A percentile compares a stretch with the other conserved stretches of the same genome.
Evolutionary conservation across 75 land plant genomes (phyloP).

Genomic region (Pinus tabuliformis): DNA sequence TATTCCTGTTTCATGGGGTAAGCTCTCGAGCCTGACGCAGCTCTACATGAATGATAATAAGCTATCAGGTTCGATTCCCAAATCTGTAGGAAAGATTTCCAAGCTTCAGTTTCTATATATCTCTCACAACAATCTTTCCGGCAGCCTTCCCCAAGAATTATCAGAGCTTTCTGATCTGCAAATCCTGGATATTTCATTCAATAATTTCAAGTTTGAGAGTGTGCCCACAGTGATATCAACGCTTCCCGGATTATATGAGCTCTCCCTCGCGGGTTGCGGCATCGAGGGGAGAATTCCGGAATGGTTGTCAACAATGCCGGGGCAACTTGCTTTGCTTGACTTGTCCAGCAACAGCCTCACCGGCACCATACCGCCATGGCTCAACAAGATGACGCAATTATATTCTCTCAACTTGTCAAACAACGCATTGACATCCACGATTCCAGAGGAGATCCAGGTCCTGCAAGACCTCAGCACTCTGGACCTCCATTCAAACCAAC

Average conservation of each 20-base stretch:
- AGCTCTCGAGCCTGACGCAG: constrained; percentile 16
- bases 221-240: constrained; percentile 17
- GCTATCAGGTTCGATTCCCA: constrained; percentile 38
- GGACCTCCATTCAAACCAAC: constrained; percentile 36
- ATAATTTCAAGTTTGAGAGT: constrained; percentile 17
- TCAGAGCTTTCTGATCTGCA: constrained; percentile 33
- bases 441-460: constrained; percentile 16
- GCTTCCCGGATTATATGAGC: constrained; percentile 19
- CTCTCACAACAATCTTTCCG: constrained; percentile 35
- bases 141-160: constrained; percentile 33
- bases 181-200: constrained; percentile 32
- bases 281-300: constrained; percentile 23
- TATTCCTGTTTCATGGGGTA: constrained; percentile 26
- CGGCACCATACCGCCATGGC: constrained; percentile 31
- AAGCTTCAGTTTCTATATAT: constrained; percentile 11
- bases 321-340: constrained; percentile 27
- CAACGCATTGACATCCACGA: constrained; percentile 16
- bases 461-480: constrained; percentile 24
- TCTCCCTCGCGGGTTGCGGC: constrained; percentile 27
- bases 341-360: constrained; percentile 31
- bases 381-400: constrained; percentile 27
- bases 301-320: neutral
- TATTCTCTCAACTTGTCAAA: constrained; percentile 30
- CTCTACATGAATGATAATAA: constrained; percentile 24
- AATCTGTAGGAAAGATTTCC: constrained; percentile 31